These are phyloP conservation scores for Retiboletus fuscus DNA, from an alignment of 1,284 basidiomycete species.

Conservation along the genomic window DNA sequence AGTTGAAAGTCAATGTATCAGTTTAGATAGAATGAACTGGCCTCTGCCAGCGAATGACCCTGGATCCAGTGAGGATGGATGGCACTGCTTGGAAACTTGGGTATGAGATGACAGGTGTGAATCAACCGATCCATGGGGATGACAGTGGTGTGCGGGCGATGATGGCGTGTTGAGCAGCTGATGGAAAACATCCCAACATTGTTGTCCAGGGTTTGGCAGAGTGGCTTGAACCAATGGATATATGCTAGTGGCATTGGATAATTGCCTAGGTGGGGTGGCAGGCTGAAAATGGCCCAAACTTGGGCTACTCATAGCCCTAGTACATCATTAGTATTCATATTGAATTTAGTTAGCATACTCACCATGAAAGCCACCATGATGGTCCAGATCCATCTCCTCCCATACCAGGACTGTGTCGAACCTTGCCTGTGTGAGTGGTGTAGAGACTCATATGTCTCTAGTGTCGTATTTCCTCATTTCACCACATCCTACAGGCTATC, in stretches of 20 bases:
- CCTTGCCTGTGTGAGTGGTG: neutral
- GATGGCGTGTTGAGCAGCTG: neutral
- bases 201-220: neutral
- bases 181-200: neutral
- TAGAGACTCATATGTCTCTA: too few relatives aligned
- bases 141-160: neutral
- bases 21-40: neutral
- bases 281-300: neutral
- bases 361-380: neutral
- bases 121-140: neutral
- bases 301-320: neutral
- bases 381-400: neutral
- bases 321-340: neutral
- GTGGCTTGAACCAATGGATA: constrained; percentile 2
- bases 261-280: neutral
- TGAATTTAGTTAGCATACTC: neutral
- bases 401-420: neutral
- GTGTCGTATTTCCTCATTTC: too few relatives aligned
- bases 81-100: neutral
- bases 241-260: neutral
- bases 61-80: neutral
- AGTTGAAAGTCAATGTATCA: neutral
- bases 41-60: neutral
- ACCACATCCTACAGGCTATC: too few relatives aligned
- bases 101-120: neutral